Base-by-base conservation (phyloP, 2,329 filamentous ascomycete species). In the Colletotrichum musicola region DNA sequence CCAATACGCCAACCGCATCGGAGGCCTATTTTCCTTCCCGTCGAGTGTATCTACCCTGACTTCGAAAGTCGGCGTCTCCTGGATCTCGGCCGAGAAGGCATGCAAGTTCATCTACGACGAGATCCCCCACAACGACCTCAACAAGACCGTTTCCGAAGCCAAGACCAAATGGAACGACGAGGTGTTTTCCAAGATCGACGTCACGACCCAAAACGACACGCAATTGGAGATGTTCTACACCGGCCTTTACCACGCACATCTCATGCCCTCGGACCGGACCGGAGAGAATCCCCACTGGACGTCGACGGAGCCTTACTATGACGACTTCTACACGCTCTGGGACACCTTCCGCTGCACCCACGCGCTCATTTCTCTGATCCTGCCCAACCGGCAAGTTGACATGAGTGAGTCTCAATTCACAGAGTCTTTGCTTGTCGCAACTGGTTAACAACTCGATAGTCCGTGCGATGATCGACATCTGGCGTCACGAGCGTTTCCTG, bases 241-340 rank as follows among this genome's bases (percentile, higher is more conserved):
- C 0, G 85, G 83, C 1, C 75, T 91, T 7, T 90, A 90, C 71
- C 86, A 87, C 72, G 87, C 88, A 82, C 86, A 89, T 71, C 74
- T 90, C n/a, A 86, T 89, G 70, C 88, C 88, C 0, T 89, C 87
- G 0, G 86, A 90, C 66, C 82, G 85, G 6, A 89, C 86, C 0
- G 86, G 85, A 1, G 87, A 90, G 71, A 90, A 89, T 63, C 87
- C 87, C 0, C 74, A 79, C 3, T 90, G 88, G 87, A 75, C 77
- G 4, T 85, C 83, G 1, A 74, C 74, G 0, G 87, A 90, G 72
- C 87, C 88, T 1, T 89, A 86, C 68, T 90, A 87, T 72, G 86
- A 89, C 58, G 87, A 89, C 71, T 84, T 87, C 54, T 89, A 88
- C 74, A 89, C 87, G 0, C 79, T 87, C 13, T 90, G 88, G 88